Evolutionary conservation across 345 rosid species (phyloP).

Genomic region (Xanthoceras sorbifolium): DNA sequence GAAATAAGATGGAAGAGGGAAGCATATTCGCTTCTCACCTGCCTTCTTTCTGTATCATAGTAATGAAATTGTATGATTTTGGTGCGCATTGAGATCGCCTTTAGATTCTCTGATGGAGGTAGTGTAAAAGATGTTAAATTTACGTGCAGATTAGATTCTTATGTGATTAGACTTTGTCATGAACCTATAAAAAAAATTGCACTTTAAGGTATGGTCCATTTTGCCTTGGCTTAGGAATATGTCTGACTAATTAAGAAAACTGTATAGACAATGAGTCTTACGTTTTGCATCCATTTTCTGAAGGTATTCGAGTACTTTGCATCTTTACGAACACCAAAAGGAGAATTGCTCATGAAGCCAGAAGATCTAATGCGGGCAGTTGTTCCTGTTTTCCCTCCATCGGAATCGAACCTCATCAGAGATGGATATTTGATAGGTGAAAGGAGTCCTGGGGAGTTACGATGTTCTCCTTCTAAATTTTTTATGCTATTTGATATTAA

Average conservation of each 20-base stretch:
- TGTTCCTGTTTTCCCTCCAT: slow-evolving; percentile 95
- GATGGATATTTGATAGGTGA: slow-evolving; percentile 93
- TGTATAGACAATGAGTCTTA: neutral
- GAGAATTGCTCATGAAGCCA: slow-evolving; percentile 81
- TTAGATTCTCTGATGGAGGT: neutral
- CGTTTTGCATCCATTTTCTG: neutral
- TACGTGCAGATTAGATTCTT: neutral
- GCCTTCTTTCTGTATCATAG: neutral
- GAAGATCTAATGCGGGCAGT: slow-evolving; percentile 92
- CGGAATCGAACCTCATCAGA: slow-evolving; percentile 79
- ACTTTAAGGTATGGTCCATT: neutral
- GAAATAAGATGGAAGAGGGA: no score
- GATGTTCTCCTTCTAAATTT: slow-evolving; percentile 72
- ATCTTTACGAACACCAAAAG: slow-evolving; percentile 47
- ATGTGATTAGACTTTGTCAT: slow-evolving; percentile 7
- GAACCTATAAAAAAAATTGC: neutral
- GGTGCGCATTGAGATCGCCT: slow-evolving; percentile 1
- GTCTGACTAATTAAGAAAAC: neutral
- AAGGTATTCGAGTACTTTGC: slow-evolving; percentile 96
- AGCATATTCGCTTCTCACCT: no score
- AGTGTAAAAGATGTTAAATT: neutral
- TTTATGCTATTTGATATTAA: slow-evolving; percentile 90
- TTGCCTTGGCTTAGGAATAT: neutral
- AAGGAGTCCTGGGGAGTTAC: slow-evolving; percentile 79
- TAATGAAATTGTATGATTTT: neutral